phyloP scores from a whole-genome alignment of 2,329 filamentous ascomycete species.

The Proliferodiscus dingleyae region DNA sequence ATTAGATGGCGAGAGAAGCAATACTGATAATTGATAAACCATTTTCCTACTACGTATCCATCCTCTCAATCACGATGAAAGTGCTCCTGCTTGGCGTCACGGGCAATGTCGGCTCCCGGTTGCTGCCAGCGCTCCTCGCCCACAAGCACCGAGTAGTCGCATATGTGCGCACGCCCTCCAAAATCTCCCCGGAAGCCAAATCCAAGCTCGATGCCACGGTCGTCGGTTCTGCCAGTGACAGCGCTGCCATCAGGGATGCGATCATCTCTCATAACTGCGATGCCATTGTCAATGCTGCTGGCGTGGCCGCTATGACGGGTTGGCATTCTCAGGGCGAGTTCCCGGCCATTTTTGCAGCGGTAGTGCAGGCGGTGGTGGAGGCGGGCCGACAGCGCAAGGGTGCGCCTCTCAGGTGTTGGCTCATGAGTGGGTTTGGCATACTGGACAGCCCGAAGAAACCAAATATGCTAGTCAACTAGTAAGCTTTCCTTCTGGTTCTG shows the following conservation, averaged over 20 bases:
- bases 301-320: constrained; percentile 16
- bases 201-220: constrained; percentile 10
- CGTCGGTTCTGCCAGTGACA: constrained; percentile 11
- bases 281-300: constrained; percentile 27
- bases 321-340: constrained; percentile 15
- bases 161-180: constrained; percentile 20
- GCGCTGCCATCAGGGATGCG: constrained; percentile 20
- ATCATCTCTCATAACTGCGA: constrained; percentile 23
- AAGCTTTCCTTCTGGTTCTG: neutral
- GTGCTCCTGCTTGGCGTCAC: constrained; percentile 24
- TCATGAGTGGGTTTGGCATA: constrained; percentile 21
- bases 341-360: constrained; percentile 21
- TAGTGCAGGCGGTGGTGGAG: constrained; percentile 19
- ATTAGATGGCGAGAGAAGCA: neutral
- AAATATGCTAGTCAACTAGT: constrained; percentile 18
- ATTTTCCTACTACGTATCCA: neutral
- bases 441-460: constrained; percentile 21
- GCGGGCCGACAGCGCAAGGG: constrained; percentile 17
- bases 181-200: constrained; percentile 12
- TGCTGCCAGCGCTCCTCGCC: constrained; percentile 20
- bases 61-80: constrained; percentile 13
- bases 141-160: constrained; percentile 20
- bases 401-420: constrained; percentile 22
- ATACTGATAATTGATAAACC: neutral
- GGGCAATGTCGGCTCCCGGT: constrained; percentile 22